Evolutionary conservation across 1,284 basidiomycete species (phyloP), one percentile per base, ranked within the genome.

Genomic region (Waitea zeae): DNA sequence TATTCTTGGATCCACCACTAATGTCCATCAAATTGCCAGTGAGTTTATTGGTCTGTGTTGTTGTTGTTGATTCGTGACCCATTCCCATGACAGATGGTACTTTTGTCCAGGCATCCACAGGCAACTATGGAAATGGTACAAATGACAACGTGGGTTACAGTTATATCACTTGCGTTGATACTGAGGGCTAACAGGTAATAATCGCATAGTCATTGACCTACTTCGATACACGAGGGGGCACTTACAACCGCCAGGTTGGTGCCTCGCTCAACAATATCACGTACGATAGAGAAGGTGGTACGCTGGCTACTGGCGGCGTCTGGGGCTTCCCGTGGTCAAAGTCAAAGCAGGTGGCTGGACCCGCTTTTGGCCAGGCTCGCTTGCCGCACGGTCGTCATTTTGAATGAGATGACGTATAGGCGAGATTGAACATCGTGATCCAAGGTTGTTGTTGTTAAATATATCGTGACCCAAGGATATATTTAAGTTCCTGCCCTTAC

Each of bases 131-230:
- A 0, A 78, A 77, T 39, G 78, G 77, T 27, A 77, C 72, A 2
- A 79, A 58, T 49, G 67, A 64, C 49, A 81, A 82, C 49, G 65
- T 62, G 6, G 71, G 82, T 51, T 53, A n/a, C n/a, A n/a, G n/a
- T n/a, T n/a, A n/a, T n/a, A n/a, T n/a, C n/a, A n/a, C n/a, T n/a
- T n/a, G n/a, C n/a, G n/a, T n/a, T n/a, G n/a, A n/a, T n/a, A n/a
- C n/a, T n/a, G n/a, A n/a, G n/a, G n/a, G n/a, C n/a, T n/a, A n/a
- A n/a, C n/a, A n/a, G n/a, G n/a, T n/a, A n/a, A n/a, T n/a, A n/a
- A n/a, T n/a, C n/a, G n/a, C n/a, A n/a, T n/a, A n/a, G n/a, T n/a
- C n/a, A n/a, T n/a, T n/a, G n/a, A n/a, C 49, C 30, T 84, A 82
- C 45, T 41, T 49, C 7, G 77, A 83, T 47, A 42, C 47, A 15